phyloP scores from a whole-genome alignment of 2,329 filamentous ascomycete species.

The Ophiostoma angusticollis region DNA sequence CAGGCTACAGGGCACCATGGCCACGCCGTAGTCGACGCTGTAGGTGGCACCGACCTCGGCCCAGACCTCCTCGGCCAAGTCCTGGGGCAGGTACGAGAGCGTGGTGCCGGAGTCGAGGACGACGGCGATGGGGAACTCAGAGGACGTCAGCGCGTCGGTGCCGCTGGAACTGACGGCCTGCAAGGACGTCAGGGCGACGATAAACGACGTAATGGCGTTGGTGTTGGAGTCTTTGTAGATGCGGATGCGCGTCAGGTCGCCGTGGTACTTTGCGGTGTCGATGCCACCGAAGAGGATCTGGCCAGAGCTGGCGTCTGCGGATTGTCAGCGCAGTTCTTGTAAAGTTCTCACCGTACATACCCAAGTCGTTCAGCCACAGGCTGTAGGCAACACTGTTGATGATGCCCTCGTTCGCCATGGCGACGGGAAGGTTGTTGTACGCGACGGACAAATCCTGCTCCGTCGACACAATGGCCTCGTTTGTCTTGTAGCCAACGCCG shows the following conservation, averaged over 20 bases:
- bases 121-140: slow-evolving; percentile 38
- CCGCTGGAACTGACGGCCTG: slow-evolving; percentile 35
- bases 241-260: slow-evolving; percentile 48
- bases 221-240: slow-evolving; percentile 35
- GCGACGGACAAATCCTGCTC: slow-evolving; percentile 16
- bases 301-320: slow-evolving; percentile 46
- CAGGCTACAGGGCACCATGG: slow-evolving; percentile 39
- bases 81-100: slow-evolving; percentile 53
- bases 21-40: slow-evolving; percentile 22
- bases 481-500: slow-evolving; percentile 45
- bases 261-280: slow-evolving; percentile 59
- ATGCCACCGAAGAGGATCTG: slow-evolving; percentile 70
- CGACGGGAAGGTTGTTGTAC: slow-evolving; percentile 50
- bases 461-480: slow-evolving; percentile 33
- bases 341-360: too few species aligned
- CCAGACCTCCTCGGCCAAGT: slow-evolving; percentile 42
- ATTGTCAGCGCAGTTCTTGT: too few species aligned
- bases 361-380: slow-evolving; percentile 50
- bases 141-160: slow-evolving; percentile 31
- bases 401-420: slow-evolving; percentile 47
- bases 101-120: slow-evolving; percentile 68
- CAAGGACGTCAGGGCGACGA: slow-evolving; percentile 34
- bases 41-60: slow-evolving; percentile 41
- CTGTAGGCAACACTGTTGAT: slow-evolving; percentile 60
- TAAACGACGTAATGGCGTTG: slow-evolving; percentile 30